Percentiles rank a stretch among this genome's conserved stretches.
phyloP scores from a whole-genome alignment of 257 asterid species.

The Coffea eugenioides region DNA sequence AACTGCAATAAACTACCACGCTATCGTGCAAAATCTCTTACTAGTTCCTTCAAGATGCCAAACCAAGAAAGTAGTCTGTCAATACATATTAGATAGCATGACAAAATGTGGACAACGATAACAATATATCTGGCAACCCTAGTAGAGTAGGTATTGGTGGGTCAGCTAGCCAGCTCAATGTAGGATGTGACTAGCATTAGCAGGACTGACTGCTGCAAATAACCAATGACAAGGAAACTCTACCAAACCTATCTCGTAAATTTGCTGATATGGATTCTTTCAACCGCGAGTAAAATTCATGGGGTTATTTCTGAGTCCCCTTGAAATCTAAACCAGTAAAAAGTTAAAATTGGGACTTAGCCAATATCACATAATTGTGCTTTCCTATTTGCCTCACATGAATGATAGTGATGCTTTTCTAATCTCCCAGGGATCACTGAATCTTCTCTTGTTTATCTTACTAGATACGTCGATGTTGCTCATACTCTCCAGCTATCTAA shows the following conservation, averaged over 20 bases:
- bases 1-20: too few species aligned
- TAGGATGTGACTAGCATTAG: slow-evolving; percentile 4
- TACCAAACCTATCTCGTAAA: slow-evolving; percentile 9
- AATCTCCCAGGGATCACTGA: not conserved
- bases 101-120: not conserved
- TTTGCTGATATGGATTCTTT: not conserved
- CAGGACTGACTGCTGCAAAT: not conserved
- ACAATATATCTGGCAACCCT: not conserved
- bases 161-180: slow-evolving; percentile 9
- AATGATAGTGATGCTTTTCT: slow-evolving; percentile 2
- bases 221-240: slow-evolving; percentile 8
- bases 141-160: slow-evolving; percentile 10
- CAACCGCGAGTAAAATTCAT: slow-evolving; percentile 1
- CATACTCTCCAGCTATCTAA: not conserved
- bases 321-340: not conserved
- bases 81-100: not conserved
- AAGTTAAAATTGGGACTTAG: not conserved
- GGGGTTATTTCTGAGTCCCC: not conserved
- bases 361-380: not conserved
- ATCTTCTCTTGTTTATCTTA: not conserved
- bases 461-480: not conserved
- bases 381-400: not conserved
- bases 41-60: not conserved
- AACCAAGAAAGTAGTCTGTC: not conserved
- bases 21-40: not conserved